Percentiles rank a stretch among this genome's conserved stretches.
Conservation (phyloP, 257 asterid species). For the Capsicum pubescens region DNA sequence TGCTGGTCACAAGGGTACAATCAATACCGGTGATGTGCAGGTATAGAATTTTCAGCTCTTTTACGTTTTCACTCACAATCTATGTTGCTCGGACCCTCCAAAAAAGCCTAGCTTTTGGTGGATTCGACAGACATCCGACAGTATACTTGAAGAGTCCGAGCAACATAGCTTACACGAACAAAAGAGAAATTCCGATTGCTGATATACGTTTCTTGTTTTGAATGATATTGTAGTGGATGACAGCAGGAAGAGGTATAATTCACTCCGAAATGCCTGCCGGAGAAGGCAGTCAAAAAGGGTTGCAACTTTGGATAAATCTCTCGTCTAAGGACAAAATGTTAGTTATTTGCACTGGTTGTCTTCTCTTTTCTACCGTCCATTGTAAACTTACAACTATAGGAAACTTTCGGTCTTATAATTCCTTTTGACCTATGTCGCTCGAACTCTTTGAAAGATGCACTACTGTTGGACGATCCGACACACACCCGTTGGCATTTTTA, state of each 20-base stretch:
- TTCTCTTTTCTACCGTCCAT: background rate
- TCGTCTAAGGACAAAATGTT: constrained; percentile 91
- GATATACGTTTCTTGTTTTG: constrained; percentile 16
- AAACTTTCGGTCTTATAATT: background rate
- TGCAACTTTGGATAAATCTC: constrained; percentile 94
- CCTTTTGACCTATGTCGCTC: background rate
- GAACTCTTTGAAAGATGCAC: background rate
- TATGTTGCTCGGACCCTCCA: background rate
- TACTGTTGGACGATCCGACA: background rate
- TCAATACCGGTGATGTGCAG: constrained; percentile 89
- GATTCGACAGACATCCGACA: background rate
- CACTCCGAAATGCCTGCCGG: constrained; percentile 99
- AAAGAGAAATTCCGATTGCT: background rate
- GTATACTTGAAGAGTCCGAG: background rate
- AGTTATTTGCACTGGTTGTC: constrained; percentile 26
- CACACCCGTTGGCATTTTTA: background rate
- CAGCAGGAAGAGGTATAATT: constrained; percentile 93
- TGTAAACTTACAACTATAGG: background rate
- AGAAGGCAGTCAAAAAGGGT: constrained; percentile 69
- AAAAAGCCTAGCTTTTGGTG: background rate
- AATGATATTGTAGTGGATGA: constrained; percentile 81
- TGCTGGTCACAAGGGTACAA: constrained; percentile 88
- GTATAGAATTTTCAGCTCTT: constrained; percentile 40
- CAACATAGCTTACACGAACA: constrained; percentile 10
- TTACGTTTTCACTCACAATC: background rate